Conservation (phyloP, 2,329 filamentous ascomycete genomes). For the Trichoderma endophyticum region DNA sequence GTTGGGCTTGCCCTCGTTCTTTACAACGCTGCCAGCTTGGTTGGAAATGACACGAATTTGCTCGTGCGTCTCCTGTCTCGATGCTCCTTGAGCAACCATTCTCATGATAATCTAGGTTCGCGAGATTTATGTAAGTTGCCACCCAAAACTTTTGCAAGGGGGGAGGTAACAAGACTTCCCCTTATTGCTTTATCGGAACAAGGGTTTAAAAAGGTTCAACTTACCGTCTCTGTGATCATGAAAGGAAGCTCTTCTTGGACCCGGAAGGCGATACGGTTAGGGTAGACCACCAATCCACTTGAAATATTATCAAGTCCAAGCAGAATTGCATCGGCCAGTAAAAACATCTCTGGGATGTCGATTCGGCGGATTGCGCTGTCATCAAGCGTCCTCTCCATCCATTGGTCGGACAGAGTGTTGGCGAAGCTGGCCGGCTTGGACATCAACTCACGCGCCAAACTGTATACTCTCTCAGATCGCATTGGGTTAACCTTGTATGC, state of each 20-base stretch:
- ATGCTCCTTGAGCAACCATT: slow-evolving; percentile 63
- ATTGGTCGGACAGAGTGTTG: slow-evolving; percentile 25
- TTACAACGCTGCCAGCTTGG: slow-evolving; percentile 63
- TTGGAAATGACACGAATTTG: slow-evolving; percentile 79
- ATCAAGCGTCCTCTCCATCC: slow-evolving; percentile 70
- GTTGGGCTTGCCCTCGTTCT: slow-evolving; percentile 65
- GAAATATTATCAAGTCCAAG: slow-evolving; percentile 66
- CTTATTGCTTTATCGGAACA: too few relatives aligned
- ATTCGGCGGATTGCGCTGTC: slow-evolving; percentile 54
- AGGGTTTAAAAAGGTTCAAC: not conserved
- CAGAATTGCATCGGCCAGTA: slow-evolving; percentile 65
- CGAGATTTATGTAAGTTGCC: not conserved
- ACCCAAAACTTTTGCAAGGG: not conserved
- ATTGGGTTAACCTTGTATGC: not conserved
- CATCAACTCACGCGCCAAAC: not conserved
- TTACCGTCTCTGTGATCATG: slow-evolving; percentile 59
- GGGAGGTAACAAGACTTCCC: not conserved
- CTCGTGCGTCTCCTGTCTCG: slow-evolving; percentile 55
- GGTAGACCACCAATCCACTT: slow-evolving; percentile 74
- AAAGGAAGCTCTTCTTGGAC: slow-evolving; percentile 75
- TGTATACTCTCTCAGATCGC: not conserved
- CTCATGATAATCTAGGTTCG: slow-evolving; percentile 79
- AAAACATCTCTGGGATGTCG: slow-evolving; percentile 54
- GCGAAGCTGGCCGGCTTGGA: slow-evolving; percentile 3
- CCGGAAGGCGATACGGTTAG: slow-evolving; percentile 62